phyloP scores from a whole-genome alignment of 2,329 filamentous ascomycete species.

The Ophiostoma sp. region DNA sequence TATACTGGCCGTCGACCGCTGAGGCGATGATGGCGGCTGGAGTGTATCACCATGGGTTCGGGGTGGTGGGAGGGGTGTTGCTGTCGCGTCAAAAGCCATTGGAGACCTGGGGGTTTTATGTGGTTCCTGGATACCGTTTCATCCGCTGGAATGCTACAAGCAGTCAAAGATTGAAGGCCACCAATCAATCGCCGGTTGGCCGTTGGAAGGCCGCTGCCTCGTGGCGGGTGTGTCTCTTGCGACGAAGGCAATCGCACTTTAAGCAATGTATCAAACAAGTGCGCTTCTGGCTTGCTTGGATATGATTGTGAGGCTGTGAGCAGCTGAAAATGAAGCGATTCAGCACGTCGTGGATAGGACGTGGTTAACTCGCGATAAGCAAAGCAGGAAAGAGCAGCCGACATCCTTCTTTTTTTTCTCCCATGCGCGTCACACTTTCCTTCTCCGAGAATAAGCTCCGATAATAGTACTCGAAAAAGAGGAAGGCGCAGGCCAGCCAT shows the following conservation, averaged over 20 bases:
- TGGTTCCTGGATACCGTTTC: neutral
- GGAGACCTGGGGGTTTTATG: neutral
- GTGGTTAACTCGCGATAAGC: neutral
- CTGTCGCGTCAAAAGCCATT: neutral
- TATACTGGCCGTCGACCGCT: constrained; percentile 30
- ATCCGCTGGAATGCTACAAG: neutral
- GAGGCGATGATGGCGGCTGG: neutral
- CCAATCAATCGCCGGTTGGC: neutral
- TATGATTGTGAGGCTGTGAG: neutral
- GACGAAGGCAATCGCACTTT: neutral
- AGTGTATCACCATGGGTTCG: neutral
- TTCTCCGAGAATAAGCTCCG: neutral
- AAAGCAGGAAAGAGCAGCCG: neutral
- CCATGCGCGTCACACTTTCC: neutral
- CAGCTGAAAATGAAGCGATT: neutral
- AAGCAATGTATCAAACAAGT: neutral
- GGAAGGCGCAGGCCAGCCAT: neutral
- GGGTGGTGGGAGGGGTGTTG: neutral
- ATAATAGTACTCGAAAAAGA: neutral
- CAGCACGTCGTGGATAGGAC: neutral
- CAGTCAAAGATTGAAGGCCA: neutral
- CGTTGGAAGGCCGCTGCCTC: neutral
- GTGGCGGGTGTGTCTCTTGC: neutral
- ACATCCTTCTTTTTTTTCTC: neutral
- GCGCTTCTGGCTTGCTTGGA: neutral